A percentile compares a stretch with the other conserved stretches of the same genome.
These are phyloP conservation scores for Pythium dissimile DNA, from an alignment of 352 stramenopile species.

Conservation along the genomic window DNA sequence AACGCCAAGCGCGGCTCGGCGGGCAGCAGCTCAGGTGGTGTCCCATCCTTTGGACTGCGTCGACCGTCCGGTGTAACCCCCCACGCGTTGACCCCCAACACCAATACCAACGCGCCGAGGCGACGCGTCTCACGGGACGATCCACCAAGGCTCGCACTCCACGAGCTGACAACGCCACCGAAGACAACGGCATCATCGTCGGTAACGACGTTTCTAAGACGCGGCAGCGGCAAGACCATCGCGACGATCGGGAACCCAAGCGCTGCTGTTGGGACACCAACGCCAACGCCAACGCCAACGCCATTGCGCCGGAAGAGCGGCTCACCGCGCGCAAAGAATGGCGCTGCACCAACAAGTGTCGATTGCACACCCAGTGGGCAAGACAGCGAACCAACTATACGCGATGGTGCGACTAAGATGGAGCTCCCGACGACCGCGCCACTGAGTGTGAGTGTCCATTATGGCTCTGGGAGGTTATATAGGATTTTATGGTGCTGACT, in stretches of 20 bases:
- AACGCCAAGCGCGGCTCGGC: constrained; percentile 8
- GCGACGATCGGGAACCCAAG: constrained; percentile 13
- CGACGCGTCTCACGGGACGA: background rate
- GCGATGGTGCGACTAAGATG: background rate
- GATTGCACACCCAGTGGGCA: too few species aligned
- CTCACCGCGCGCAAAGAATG: background rate
- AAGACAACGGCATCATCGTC: background rate
- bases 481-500: background rate
- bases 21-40: background rate
- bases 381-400: too few species aligned
- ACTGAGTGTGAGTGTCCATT: constrained; percentile 6
- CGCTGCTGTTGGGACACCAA: background rate
- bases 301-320: constrained; percentile 12
- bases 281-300: background rate
- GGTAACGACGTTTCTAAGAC: constrained; percentile 7
- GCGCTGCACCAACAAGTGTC: too few species aligned
- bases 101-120: background rate
- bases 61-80: background rate
- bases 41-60: background rate
- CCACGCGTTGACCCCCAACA: background rate
- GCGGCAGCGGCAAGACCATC: constrained; percentile 21
- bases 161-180: constrained; percentile 14
- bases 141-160: constrained; percentile 12
- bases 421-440: background rate
- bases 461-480: background rate